Evolutionary conservation across 805 yeast genomes (phyloP).

Genomic region (Saccharomycopsis fermentans): DNA sequence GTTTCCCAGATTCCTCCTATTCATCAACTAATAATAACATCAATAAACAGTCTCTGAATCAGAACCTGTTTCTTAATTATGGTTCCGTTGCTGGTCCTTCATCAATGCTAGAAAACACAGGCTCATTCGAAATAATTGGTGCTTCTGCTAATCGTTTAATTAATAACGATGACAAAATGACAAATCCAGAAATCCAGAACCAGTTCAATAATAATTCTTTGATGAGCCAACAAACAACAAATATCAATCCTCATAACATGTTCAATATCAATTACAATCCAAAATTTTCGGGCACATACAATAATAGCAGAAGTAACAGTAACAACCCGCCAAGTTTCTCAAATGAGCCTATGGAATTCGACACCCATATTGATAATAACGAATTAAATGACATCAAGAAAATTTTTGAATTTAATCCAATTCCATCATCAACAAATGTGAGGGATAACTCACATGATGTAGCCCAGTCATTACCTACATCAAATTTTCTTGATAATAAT

Average conservation of each 20-base stretch:
- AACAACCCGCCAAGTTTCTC: neutral
- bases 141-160: neutral
- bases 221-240: neutral
- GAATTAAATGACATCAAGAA: slow-evolving; percentile 8
- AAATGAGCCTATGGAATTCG: neutral
- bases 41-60: neutral
- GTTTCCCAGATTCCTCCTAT: neutral
- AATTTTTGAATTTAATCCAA: slow-evolving; percentile 10
- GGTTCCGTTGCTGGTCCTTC: neutral
- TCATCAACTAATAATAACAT: neutral
- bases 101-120: neutral
- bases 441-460: neutral
- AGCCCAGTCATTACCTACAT: neutral
- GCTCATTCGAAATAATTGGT: neutral
- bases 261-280: neutral
- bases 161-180: neutral
- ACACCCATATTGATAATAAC: neutral
- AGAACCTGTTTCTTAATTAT: neutral
- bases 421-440: neutral
- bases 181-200: neutral
- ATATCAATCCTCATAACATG: neutral
- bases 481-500: neutral
- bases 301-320: neutral
- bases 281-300: neutral
- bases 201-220: neutral